Base-by-base conservation (phyloP, 192 early-diverging fungal species). In the Rhizoclosmatium globosum region DNA sequence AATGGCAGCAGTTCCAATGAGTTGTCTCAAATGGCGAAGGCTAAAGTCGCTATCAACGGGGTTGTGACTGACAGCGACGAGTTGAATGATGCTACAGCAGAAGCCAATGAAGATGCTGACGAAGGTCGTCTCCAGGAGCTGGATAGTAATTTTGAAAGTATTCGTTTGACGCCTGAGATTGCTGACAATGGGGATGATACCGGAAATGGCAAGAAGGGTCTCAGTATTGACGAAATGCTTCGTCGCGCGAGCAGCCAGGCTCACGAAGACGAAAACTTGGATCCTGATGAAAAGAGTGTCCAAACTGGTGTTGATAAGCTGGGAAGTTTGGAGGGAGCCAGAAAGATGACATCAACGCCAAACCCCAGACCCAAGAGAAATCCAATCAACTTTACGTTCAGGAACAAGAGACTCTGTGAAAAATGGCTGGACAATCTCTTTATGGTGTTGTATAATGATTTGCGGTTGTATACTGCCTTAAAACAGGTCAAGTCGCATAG, bases 371-470 rank as follows among this genome's bases (percentile, higher is more conserved):
- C 82, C 1, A 72, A 67, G 62, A 42, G 79, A 56, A 81, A 21
- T 68, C 73, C 65, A 65, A 73, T 83, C 45, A 85, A 82, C 21
- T 96, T 95, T 76, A 92, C 90, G 2, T 96, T 96, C 83, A 90
- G 92, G 70, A 93, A 94, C 88, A 99, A 99, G 91, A 88, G 98
- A 31, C 91, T 99, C 53, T 99, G 98, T 76, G 98, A 99, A 79
- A 95, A 98, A 76, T 99, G 98, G 98, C 89, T 99, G 66, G 98
- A 99, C 81, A 99, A 99, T 84, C 86, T 97, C 60, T 99, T 99
- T 70, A 98, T 99, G 98, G 95, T 99, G 2, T 85, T 99, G 58
- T 99, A 97, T 79, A 97, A 98, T 68, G 96, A 98, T 78, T 87
- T 99, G 50, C 93, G 98, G 38, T 89, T 96, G 17, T 99, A 98